Evolutionary conservation across 179 eudicot genomes (phyloP), one percentile per base, ranked within the genome.

Genomic region (Beta corolliflora): DNA sequence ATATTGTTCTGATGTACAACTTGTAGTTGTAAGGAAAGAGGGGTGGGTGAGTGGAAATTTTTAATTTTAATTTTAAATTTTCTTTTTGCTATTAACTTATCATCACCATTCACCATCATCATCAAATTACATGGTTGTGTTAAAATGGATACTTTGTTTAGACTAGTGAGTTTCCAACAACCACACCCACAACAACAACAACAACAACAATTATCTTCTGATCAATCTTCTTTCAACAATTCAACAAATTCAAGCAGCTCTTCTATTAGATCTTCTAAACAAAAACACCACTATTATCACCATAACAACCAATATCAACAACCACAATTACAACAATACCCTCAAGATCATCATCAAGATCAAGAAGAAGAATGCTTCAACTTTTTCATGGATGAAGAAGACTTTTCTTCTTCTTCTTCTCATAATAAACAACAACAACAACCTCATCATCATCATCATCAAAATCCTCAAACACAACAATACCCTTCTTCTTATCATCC

Each of bases 361-460:
- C 69, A 80, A 58, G 74, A 53, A 64, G 92, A 92, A 95, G 94
- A 91, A 93, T 95, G 98, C 93, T 91, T 89, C 95, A 89, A 88
- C 92, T 82, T 87, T 91, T 95, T 91, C 98, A 93, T 95, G 99
- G 97, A 93, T 89, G 97, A 93, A 85, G 98, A 93, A 56, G 95
- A 89, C 76, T 89, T 90, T 83, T 91, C 93, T 80, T 91, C 99
- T 84, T 92, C 97, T 64, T 93, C 98, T 82, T 85, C 84, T 23
- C 83, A 79, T 18, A 77, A 61, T 25, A 72, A 86, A 9, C 82
- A 75, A 11, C 74, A 41, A 4, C 71, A 64, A 45, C 58, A 46
- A 6, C 76, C 45, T 48, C n/a, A 63, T 23, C 10, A 9, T 45
- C 5, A 61, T 18, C 48, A 56, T 12, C 25, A 61, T 54, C n/a